Conservation (phyloP, 116 monocot species). For the Dioscorea cayenensis region DNA sequence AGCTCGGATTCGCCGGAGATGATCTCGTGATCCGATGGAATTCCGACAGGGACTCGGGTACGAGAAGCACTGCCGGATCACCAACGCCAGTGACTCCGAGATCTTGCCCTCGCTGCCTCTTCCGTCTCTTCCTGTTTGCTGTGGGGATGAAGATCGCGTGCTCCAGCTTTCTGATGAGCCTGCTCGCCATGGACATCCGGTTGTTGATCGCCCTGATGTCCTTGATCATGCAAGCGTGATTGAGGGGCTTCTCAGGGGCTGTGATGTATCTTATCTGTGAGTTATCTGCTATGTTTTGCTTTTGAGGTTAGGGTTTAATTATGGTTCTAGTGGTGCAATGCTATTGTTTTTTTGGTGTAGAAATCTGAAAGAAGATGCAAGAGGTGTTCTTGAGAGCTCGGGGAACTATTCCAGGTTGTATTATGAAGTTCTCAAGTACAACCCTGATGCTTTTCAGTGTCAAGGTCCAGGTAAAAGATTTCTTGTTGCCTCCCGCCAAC, state of each 20-base stretch:
- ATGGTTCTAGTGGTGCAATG: neutral
- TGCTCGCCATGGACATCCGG: slow-evolving; percentile 1
- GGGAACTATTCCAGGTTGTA: slow-evolving; percentile 48
- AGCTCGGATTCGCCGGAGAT: slow-evolving; percentile 1
- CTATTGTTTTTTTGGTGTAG: slow-evolving; percentile 18
- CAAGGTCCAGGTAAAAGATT: slow-evolving; percentile 52
- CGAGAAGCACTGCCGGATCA: slow-evolving; percentile 70
- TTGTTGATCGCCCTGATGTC: slow-evolving; percentile 40
- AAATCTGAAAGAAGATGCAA: slow-evolving; percentile 51
- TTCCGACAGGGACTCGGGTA: slow-evolving; percentile 6
- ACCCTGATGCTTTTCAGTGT: slow-evolving; percentile 57
- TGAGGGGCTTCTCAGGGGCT: slow-evolving; percentile 54
- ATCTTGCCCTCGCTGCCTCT: slow-evolving; percentile 68
- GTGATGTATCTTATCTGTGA: slow-evolving; percentile 84
- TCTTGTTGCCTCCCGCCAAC: neutral
- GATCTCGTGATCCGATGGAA: slow-evolving; percentile 1
- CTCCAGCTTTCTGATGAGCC: slow-evolving; percentile 41
- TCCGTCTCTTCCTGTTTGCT: slow-evolving; percentile 66
- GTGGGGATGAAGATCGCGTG: slow-evolving; percentile 46
- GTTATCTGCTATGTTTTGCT: slow-evolving; percentile 9
- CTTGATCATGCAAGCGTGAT: slow-evolving; percentile 44
- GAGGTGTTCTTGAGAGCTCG: slow-evolving; percentile 3
- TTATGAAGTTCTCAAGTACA: slow-evolving; percentile 70
- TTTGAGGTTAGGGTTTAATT: neutral
- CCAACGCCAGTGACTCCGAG: slow-evolving; percentile 79